A percentile compares a stretch with the other conserved stretches of the same genome.
phyloP scores from a whole-genome alignment of 179 eudicot genomes.

The Spergularia azorica region DNA sequence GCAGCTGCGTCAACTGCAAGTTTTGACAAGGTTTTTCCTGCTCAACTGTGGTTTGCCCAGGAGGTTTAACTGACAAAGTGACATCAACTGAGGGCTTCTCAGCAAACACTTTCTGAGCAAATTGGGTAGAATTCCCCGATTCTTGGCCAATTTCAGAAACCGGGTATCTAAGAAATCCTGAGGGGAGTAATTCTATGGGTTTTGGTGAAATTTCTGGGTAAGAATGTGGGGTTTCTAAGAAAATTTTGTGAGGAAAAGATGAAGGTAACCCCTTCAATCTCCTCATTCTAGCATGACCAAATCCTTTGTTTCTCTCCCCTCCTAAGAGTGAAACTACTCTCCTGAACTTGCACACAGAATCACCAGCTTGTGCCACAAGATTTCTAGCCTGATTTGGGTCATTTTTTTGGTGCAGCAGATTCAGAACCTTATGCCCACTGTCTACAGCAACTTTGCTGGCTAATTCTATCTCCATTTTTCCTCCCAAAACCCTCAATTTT shows the following conservation, averaged over 20 bases:
- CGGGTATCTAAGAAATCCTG: slow-evolving; percentile 34
- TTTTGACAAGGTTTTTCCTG: slow-evolving; percentile 27
- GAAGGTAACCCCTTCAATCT: slow-evolving; percentile 38
- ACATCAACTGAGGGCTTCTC: slow-evolving; percentile 27
- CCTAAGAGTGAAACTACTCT: slow-evolving; percentile 68
- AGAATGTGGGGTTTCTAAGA: slow-evolving; percentile 48
- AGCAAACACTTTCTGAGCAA: slow-evolving; percentile 32
- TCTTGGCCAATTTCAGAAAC: slow-evolving; percentile 41
- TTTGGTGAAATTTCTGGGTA: slow-evolving; percentile 39
- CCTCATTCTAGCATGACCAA: slow-evolving; percentile 76
- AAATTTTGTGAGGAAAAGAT: slow-evolving; percentile 47
- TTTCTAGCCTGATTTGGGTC: slow-evolving; percentile 40
- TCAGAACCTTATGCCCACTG: slow-evolving; percentile 60
- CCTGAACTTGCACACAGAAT: slow-evolving; percentile 67
- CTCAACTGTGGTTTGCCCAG: slow-evolving; percentile 14
- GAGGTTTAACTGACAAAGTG: slow-evolving; percentile 35
- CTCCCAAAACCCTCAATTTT: slow-evolving; percentile 13
- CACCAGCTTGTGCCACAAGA: slow-evolving; percentile 52
- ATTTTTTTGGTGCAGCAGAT: slow-evolving; percentile 47
- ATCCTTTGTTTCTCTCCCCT: slow-evolving; percentile 29
- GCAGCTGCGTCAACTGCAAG: slow-evolving; percentile 38
- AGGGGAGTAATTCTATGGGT: slow-evolving; percentile 40
- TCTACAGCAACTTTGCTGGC: slow-evolving; percentile 81
- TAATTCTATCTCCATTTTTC: slow-evolving; percentile 56
- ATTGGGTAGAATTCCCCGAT: slow-evolving; percentile 37